Evolutionary conservation across 768 basidiomycete genomes (phyloP), one percentile per base, ranked within the genome.

Genomic region (Coprinellus micaceus): DNA sequence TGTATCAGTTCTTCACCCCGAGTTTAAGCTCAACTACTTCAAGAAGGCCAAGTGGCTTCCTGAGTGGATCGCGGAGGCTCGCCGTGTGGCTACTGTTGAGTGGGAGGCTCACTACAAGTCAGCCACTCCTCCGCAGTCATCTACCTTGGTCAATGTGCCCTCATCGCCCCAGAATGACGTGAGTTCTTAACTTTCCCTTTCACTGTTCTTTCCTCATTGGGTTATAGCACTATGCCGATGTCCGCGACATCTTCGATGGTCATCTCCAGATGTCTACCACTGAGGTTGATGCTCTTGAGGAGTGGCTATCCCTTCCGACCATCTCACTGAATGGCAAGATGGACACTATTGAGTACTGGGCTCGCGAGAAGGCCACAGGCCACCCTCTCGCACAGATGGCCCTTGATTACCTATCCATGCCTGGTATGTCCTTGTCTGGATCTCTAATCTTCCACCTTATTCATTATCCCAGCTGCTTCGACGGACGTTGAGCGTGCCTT

Each of bases 401-500:
- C 1, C 43, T 64, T 2, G 59, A 60, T 40, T 60, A 52, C 19
- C 29, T 51, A 2, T 30, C 39, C 19, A 15, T 54, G 15, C 60
- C 61, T 17, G 61, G 58, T 61, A 28, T 19, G 25, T 40, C 13
- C 2, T 50, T 19, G 25, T 40, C 13, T 2, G 43, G 33, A 56
- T 1, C 24, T 41, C 26, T 24, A n/a, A 50, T 22, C 53, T 37
- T 62, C 57, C 29, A 44, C 58, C 5, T 54, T 41, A 9, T 58
- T 54, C 12, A 46, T 45, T 17, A 49, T 45, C 53, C 21, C 33
- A 71, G 69, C 65, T 0, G 63, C 58, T 0, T 70, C 69, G 2
- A 66, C 64, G 15, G 64, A 69, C 53, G 66, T 67, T 30, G 67
- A 72, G 51, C 59, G 61, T 10, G 62, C 65, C 3, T 70, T 72